These are phyloP conservation scores for Hypoxylon rickii DNA, from an alignment of 495 filamentous ascomycete genomes.

Conservation along the genomic window DNA sequence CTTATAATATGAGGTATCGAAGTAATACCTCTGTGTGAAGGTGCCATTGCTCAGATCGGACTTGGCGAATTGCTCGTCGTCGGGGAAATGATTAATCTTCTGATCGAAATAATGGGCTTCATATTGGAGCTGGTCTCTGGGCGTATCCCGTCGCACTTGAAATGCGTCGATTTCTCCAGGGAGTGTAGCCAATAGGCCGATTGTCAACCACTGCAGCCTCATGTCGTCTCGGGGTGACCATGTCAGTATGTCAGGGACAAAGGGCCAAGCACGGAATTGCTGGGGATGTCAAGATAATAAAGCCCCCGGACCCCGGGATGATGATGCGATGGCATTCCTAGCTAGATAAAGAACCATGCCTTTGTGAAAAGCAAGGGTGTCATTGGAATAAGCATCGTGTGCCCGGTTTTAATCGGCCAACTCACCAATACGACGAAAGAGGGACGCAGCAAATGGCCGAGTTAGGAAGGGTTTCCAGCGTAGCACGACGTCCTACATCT, in stretches of 20 bases:
- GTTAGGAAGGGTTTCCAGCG: slow-evolving; percentile 15
- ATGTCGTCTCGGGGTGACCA: slow-evolving; percentile 3
- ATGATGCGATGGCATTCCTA: neutral
- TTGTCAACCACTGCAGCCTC: slow-evolving; percentile 20
- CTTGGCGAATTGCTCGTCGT: slow-evolving; percentile 37
- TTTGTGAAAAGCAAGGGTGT: slow-evolving; percentile 5
- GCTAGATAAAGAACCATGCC: neutral
- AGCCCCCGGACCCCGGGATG: slow-evolving; percentile 11
- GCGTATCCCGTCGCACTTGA: slow-evolving; percentile 17
- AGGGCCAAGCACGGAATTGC: neutral
- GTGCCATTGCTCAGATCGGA: slow-evolving; percentile 43
- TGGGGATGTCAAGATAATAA: slow-evolving; percentile 1
- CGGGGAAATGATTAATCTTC: slow-evolving; percentile 50
- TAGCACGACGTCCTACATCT: slow-evolving; percentile 16
- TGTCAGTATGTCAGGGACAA: neutral
- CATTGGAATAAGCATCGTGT: slow-evolving; percentile 20
- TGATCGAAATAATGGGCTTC: slow-evolving; percentile 34
- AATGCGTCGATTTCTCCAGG: slow-evolving; percentile 8
- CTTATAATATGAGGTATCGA: slow-evolving; percentile 52
- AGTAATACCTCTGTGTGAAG: slow-evolving; percentile 52
- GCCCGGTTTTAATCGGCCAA: neutral
- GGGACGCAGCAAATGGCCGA: slow-evolving; percentile 8
- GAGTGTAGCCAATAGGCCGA: slow-evolving; percentile 19
- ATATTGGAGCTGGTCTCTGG: slow-evolving; percentile 27
- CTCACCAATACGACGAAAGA: slow-evolving; percentile 4